Conservation (phyloP, 495 filamentous ascomycete genomes). For the Symbiotaphrina buchneri region DNA sequence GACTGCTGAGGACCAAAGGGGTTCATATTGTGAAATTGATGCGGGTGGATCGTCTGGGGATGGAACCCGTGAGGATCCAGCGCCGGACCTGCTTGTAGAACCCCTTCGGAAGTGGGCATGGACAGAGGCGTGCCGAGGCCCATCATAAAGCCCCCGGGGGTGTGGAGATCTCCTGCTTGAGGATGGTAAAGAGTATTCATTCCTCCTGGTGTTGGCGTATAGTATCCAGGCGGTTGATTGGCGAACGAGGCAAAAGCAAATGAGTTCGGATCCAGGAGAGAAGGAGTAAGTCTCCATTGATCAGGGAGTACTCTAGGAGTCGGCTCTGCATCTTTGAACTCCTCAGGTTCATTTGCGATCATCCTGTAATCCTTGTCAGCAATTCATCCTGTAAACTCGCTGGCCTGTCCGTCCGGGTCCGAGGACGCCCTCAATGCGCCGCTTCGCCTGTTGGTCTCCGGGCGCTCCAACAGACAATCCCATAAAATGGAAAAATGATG, state of each 20-base stretch:
- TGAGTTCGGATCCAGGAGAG: slow-evolving; percentile 64
- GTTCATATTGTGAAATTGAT: slow-evolving; percentile 51
- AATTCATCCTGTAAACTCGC: too few relatives aligned
- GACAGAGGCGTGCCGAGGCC: slow-evolving; percentile 73
- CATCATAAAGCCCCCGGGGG: slow-evolving; percentile 55
- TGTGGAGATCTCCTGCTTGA: slow-evolving; percentile 79
- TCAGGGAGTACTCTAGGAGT: slow-evolving; percentile 58
- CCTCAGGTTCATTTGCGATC: slow-evolving; percentile 20
- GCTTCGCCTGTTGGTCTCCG: too few relatives aligned
- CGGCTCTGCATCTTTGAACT: slow-evolving; percentile 57
- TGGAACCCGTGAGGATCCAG: slow-evolving; percentile 34
- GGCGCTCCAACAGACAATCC: too few relatives aligned
- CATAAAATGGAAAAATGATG: too few relatives aligned
- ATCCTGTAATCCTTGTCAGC: slow-evolving; percentile 1
- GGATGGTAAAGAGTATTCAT: slow-evolving; percentile 61
- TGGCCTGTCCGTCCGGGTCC: too few relatives aligned
- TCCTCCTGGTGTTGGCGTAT: slow-evolving; percentile 74
- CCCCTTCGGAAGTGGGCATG: slow-evolving; percentile 40
- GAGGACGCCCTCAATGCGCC: too few relatives aligned
- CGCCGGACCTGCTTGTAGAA: slow-evolving; percentile 24
- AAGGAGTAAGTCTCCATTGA: slow-evolving; percentile 65
- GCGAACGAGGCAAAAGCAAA: slow-evolving; percentile 58
- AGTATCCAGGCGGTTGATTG: slow-evolving; percentile 63
- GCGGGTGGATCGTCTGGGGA: slow-evolving; percentile 32
- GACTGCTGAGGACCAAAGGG: slow-evolving; percentile 42